Evolutionary conservation across 176 grass and related monocot species (phyloP).

Genomic region (Cymbopogon citratus): DNA sequence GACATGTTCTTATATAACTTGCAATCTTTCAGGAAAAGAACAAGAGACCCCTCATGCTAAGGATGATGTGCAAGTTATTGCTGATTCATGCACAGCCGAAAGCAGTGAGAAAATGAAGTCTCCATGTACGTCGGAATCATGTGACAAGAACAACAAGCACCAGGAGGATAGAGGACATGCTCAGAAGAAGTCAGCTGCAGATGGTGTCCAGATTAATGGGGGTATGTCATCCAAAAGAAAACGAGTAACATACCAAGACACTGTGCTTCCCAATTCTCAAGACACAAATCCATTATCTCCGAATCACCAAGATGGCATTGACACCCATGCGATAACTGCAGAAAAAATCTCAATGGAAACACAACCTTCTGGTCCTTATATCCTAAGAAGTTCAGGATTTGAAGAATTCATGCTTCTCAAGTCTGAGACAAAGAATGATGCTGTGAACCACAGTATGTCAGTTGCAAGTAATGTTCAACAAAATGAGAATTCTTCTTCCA

Average conservation of each 20-base stretch:
- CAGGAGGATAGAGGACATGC: not conserved
- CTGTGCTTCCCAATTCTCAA: conserved; percentile 5
- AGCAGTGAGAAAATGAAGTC: not conserved
- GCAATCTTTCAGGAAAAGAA: conserved; percentile 33
- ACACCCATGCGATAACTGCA: not conserved
- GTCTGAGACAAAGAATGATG: conserved; percentile 17
- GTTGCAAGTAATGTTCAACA: conserved; percentile 11
- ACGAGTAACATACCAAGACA: conserved; percentile 3
- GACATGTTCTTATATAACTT: conserved; percentile 19
- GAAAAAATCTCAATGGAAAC: conserved; percentile 31
- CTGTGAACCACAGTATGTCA: too few species aligned
- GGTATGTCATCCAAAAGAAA: conserved; percentile 28
- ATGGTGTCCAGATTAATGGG: conserved; percentile 23
- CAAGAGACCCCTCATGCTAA: conserved; percentile 26
- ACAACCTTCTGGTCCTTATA: conserved; percentile 13
- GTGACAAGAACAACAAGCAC: conserved; percentile 21
- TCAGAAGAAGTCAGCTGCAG: conserved; percentile 31
- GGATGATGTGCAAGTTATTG: conserved; percentile 31
- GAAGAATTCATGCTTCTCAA: conserved; percentile 6
- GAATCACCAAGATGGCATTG: conserved; percentile 19
- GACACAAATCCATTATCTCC: conserved; percentile 20
- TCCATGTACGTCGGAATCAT: conserved; percentile 11
- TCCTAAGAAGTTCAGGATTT: conserved; percentile 39
- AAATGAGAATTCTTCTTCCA: conserved; percentile 16
- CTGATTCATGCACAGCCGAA: conserved; percentile 18